Evolutionary conservation across 768 basidiomycete genomes (phyloP), one percentile per base, ranked within the genome.

Genomic region (Russula griseocarnosa): DNA sequence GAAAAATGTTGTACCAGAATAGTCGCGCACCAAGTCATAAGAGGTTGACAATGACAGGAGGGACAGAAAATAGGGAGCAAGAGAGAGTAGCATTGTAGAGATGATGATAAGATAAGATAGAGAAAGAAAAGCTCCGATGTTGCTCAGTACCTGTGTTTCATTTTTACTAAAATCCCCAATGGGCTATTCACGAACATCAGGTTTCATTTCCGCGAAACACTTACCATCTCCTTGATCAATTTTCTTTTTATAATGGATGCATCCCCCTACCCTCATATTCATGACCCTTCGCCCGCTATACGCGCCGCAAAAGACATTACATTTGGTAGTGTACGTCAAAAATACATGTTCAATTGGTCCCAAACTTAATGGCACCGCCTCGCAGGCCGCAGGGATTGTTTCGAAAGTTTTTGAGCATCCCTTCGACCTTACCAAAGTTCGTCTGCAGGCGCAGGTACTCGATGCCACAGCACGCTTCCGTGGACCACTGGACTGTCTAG

Each of bases 401-500:
- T 87, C 94, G 24, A 92, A 93, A 75, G 78, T 94, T 18, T 87
- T 97, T 66, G 94, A 96, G 76, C 93, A 97, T 73, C 96, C 96
- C 0, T 94, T 96, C 71, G 95, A 98, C 75, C 83, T 98, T 40
- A 89, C 93, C 61, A 98, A 97, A 77, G 95, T 97, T 63, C 84
- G 95, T 55, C 81, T 98, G 49, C 96, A 98, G 74, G 84, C 91
- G 1, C 96, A 98, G 71, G 86, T 95, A 14, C 79, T 95, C 59
- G 85, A 90, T 65, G 76, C 83, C 11, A 78, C 83, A 16, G 77
- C 81, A 24, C 83, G 86, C 20, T 98, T 94, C 76, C 85, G 78
- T 16, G 95, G 95, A 0, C 94, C 95, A 0, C 69, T 93, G 63
- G 92, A 98, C 75, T 96, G 94, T 74, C 81, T 98, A 62, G 76